Base-by-base conservation (phyloP, 1,284 basidiomycete genomes). In the Exobasidium cylindrosporum region DNA sequence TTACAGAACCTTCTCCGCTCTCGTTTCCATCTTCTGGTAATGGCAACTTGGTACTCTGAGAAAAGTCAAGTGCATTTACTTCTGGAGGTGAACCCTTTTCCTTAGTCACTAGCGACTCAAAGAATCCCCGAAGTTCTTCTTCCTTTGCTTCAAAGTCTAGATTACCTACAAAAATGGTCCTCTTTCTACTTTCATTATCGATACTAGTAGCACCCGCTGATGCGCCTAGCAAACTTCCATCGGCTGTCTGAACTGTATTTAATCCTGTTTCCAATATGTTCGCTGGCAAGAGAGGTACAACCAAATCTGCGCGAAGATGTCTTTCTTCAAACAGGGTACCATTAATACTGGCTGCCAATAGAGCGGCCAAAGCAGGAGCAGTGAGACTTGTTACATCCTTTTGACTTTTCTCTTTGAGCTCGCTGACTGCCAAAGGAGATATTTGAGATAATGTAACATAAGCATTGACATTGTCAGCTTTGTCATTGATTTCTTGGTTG, bases 71-170 rank as follows among this genome's bases (percentile, higher is more conserved):
- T n/a, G 7, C 45, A 3, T 24, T 23, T 10, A 45, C 3, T 21
- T 23, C 47, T 64, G 56, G 79, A 60, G 66, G 35, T 74, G 78
- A 79, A 0, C 93, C 93, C 50, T 87, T 84, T 82, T 97, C 94
- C 10, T 85, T 83, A 30, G 83, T 84, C 21, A 97, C 80, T 26
- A 93, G 80, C 5, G 84, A 85, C 80, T 97, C 94, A 65, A 97
- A 95, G 79, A 92, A 94, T 13, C 84, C 85, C 24, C 94, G 83
- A 52, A 97, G 80, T 72, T 94, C 91, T 76, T 96, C 91, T 73
- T 97, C 95, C 74, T 89, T 89, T 72, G 89, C 87, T 55, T 88
- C 89, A 79, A 97, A 97, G 78, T 97, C 94, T 66, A 97, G 83
- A 69, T 90, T 93, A 14, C 95, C 95, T 6, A 97, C 88, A 74